These are phyloP conservation scores for Ophiostoma triangulosporum DNA, from an alignment of 2,329 filamentous ascomycete genomes.

Conservation along the genomic window DNA sequence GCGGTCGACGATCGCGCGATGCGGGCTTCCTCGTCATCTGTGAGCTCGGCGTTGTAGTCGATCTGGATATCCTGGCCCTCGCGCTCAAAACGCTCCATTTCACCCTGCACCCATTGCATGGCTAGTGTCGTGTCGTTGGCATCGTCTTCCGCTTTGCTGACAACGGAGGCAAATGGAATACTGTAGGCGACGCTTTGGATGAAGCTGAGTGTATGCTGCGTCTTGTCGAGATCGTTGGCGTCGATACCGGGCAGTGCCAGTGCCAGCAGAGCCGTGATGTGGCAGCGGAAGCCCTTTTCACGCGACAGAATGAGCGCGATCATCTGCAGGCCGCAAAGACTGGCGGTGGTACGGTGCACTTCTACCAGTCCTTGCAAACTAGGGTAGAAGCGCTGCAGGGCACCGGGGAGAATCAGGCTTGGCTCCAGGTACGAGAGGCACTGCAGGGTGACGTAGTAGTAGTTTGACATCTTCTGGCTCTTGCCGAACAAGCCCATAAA, in stretches of 20 bases:
- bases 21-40: slow-evolving; percentile 71
- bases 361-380: slow-evolving; percentile 94
- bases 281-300: slow-evolving; percentile 91
- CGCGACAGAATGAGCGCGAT: slow-evolving; percentile 82
- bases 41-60: slow-evolving; percentile 70
- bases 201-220: slow-evolving; percentile 83
- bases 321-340: slow-evolving; percentile 81
- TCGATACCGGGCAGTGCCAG: slow-evolving; percentile 90
- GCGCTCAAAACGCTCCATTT: slow-evolving; percentile 86
- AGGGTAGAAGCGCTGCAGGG: slow-evolving; percentile 89
- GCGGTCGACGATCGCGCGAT: slow-evolving; percentile 90
- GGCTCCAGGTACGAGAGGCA: slow-evolving; percentile 84
- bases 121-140: slow-evolving; percentile 65
- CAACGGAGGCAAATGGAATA: slow-evolving; percentile 79
- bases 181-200: slow-evolving; percentile 94
- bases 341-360: slow-evolving; percentile 91
- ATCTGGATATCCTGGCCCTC: slow-evolving; percentile 76
- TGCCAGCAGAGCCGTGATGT: slow-evolving; percentile 87
- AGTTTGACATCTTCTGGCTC: slow-evolving; percentile 80
- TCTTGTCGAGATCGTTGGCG: slow-evolving; percentile 95
- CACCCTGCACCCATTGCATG: slow-evolving; percentile 83
- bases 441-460: slow-evolving; percentile 81
- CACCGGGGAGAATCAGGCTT: slow-evolving; percentile 79
- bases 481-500: slow-evolving; percentile 99
- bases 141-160: slow-evolving; percentile 43